phyloP scores from a whole-genome alignment of 305 asterid species.

The Striga hermonthica region DNA sequence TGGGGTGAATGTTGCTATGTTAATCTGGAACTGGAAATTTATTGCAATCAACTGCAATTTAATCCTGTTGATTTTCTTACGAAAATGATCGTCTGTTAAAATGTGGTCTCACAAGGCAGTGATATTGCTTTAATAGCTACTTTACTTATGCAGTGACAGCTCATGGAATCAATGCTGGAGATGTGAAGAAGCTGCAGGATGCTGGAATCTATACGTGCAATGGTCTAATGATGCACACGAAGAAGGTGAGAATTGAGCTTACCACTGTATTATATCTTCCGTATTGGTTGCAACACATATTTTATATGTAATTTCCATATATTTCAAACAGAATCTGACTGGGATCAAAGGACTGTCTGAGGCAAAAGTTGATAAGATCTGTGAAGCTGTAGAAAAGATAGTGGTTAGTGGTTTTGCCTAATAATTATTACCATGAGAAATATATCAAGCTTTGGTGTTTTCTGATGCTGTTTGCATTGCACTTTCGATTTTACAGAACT shows the following conservation, averaged over 20 bases:
- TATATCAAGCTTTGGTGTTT: constrained; percentile 2
- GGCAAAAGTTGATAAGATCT: constrained; percentile 96
- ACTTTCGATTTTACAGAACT: constrained; percentile 51
- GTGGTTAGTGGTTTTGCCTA: constrained; percentile 59
- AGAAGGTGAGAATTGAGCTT: constrained; percentile 53
- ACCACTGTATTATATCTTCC: constrained; percentile 17
- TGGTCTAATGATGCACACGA: constrained; percentile 98
- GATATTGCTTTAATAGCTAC: constrained; percentile 19
- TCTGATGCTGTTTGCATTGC: constrained; percentile 33
- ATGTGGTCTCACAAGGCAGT: constrained; percentile 14
- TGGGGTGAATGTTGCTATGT: constrained; percentile 6
- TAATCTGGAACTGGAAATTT: constrained; percentile 23
- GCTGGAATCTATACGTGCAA: constrained; percentile 94
- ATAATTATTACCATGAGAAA: constrained; percentile 2
- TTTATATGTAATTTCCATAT: constrained; percentile 11
- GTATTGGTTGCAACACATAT: constrained; percentile 23
- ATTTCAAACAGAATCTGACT: constrained; percentile 58
- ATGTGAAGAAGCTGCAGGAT: constrained; percentile 95
- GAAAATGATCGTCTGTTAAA: not conserved
- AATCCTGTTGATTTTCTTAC: constrained; percentile 23
- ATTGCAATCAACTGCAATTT: constrained; percentile 3
- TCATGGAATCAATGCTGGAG: constrained; percentile 98
- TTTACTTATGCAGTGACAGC: constrained; percentile 55
- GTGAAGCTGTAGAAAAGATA: constrained; percentile 97
- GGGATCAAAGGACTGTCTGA: constrained; percentile 97